Base-by-base conservation (phyloP, 2,329 filamentous ascomycete species). In the Fusarium nodosum region DNA sequence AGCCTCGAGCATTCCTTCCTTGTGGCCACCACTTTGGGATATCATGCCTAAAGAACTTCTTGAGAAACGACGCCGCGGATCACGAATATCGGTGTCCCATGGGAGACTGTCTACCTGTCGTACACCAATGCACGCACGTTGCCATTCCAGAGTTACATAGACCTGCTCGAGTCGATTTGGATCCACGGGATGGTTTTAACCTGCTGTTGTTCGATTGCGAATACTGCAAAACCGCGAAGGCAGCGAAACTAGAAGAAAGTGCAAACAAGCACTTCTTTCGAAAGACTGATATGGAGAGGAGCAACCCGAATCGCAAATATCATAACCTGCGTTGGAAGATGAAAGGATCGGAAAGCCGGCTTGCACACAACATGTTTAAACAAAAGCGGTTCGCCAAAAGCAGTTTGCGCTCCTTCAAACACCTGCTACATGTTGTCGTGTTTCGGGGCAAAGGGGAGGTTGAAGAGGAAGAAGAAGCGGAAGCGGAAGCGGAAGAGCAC, bases 21-120 rank as follows among this genome's bases (percentile, higher is more conserved):
- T 77, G 75, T 44, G 74, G 76, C 15, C 75, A 77, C 50, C 20
- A 18, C 16, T 75, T 75, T 48, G 74, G 74, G 11, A 60, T 71
- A 24, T 10, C 42, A 6, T 77, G 76, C n/a, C 51, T 57, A 30
- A 46, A 46, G 42, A 20, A n/a, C 13, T 46, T 38, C n/a, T 24
- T 22, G 30, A n/a, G 7, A 12, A 30, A 10, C 28, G 28, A 45
- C 18, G 11, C 33, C 16, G 36, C 39, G 31, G 18, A 55, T n/a
- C 24, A 16, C 36, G 13, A n/a, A 12, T 11, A 52, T 24, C 28
- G 33, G 30, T 36, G 56, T 18, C 52, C 52, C n/a, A 38, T 38
- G 52, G 52, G 41, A 22, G 6, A 9, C 33, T 55, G 52, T 20
- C 15, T 16, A 9, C 34, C 52, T 26, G 26, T 47, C 28, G 10